Evolutionary conservation across 2,329 filamentous ascomycete genomes (phyloP), one percentile per base, ranked within the genome.

Genomic region (Fusarium setosum): DNA sequence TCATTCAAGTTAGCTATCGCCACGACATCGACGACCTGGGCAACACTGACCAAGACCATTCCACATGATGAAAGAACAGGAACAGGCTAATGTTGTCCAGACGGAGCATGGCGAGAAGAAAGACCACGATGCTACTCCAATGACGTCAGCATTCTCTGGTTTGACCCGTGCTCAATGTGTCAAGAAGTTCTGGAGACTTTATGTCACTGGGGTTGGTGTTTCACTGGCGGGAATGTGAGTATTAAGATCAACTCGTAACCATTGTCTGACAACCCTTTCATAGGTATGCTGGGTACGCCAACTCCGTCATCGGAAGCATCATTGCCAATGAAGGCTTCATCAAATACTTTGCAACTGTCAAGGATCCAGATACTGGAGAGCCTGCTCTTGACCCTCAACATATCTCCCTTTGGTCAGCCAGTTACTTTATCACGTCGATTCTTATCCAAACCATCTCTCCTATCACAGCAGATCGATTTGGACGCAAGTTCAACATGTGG

Each of bases 401-500:
- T 24, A 62, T 62, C 13, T 62, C 59, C 3, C 50, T 62, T 6
- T 62, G 59, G 59, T 18, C 56, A 4, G 44, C 56, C 15, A 56
- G 35, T 11, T 59, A 59, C 32, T 59, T 59, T 21, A 41, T 59
- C 21, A 50, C 51, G 5, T 42, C 51, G 9, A 61, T 61, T 23
- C 37, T 58, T 3, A 61, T 61, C 26, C 58, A 61, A 31, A 29
- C 47, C 17, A 35, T 52, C 7, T 37, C 58, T 12, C 52, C 58
- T 13, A 12, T 61, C 24, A 61, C 58, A 17, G 58, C 50, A 11
- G 50, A 54, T 12, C 32, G 26, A 21, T 54, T 32, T 24, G 50
- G 50, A 5, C 38, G 58, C 32, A 61, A 61, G 17, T 61, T 61
- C 20, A 56, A 61, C 18, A 61, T 61, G 58, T 61, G 58, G 58